Evolutionary conservation across 805 yeast species (phyloP).

Genomic region (Candida pseudofarinosa): DNA sequence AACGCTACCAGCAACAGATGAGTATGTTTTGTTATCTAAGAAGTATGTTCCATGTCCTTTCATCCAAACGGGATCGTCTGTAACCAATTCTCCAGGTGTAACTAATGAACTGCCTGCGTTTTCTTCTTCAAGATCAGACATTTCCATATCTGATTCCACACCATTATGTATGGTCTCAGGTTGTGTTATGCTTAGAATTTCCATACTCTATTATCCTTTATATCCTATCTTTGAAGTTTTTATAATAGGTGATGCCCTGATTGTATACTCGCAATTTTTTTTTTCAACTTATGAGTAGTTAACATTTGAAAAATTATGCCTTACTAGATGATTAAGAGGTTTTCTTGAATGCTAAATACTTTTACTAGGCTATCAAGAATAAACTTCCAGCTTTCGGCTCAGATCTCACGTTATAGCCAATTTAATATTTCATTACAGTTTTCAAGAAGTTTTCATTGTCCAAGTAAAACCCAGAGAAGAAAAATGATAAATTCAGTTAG

Average conservation of each 20-base stretch:
- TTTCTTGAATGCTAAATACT: background rate
- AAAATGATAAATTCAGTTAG: conserved; percentile 20
- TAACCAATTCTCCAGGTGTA: conserved; percentile 95
- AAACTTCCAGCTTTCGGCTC: background rate
- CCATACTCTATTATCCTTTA: conserved; percentile 17
- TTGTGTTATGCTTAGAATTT: conserved; percentile 35
- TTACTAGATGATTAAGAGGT: background rate
- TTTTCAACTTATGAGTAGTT: background rate
- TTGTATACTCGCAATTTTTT: background rate
- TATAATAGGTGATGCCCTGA: conserved; percentile 3
- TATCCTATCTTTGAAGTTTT: background rate
- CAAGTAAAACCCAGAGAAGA: conserved; percentile 24
- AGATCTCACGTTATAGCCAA: too few species aligned
- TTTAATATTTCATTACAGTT: background rate
- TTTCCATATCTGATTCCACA: conserved; percentile 38
- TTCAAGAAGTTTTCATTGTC: conserved; percentile 10
- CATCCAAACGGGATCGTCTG: conserved; percentile 97
- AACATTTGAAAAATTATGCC: background rate
- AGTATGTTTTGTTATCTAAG: conserved; percentile 67
- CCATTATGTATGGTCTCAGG: conserved; percentile 18
- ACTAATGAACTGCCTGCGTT: conserved; percentile 43
- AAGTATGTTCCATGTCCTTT: conserved; percentile 96
- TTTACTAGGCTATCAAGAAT: background rate
- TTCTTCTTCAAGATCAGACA: conserved; percentile 30
- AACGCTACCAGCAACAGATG: conserved; percentile 90